Conservation (phyloP, 176 grass and related monocot genomes). For the Cenchrus purpureus region DNA sequence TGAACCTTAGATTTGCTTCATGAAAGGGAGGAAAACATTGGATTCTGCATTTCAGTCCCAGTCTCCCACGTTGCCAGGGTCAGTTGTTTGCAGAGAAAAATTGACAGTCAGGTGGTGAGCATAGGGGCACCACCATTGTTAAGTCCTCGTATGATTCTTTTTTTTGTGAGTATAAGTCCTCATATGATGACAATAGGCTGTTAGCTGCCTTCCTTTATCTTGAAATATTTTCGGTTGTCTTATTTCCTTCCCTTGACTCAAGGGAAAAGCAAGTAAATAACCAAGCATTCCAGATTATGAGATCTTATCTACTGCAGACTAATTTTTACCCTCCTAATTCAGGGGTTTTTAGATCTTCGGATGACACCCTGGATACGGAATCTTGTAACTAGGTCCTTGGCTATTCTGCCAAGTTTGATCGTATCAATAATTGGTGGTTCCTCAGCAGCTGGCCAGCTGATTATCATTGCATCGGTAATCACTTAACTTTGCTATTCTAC, state of each 20-base stretch:
- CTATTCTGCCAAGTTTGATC: slow-evolving; percentile 89
- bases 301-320: neutral
- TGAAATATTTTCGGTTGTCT: neutral
- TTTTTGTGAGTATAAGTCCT: neutral
- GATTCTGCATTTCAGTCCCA: neutral
- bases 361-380: slow-evolving; percentile 92
- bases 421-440: slow-evolving; percentile 94
- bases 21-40: neutral
- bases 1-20: slow-evolving; percentile 2
- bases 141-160: neutral
- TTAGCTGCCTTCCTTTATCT: neutral
- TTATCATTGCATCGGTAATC: slow-evolving; percentile 97
- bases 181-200: neutral
- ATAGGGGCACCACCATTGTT: neutral
- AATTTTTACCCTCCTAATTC: slow-evolving; percentile 18
- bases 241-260: neutral
- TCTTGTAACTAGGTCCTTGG: slow-evolving; percentile 88
- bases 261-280: neutral
- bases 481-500: slow-evolving; percentile 6
- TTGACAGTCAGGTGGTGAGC: neutral
- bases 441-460: slow-evolving; percentile 86
- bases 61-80: neutral
- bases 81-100: neutral
- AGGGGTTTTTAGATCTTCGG: slow-evolving; percentile 96
- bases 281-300: neutral